Evolutionary conservation across 176 grass and related monocot species (phyloP), one percentile per base, ranked within the genome.

Genomic region (Lolium perenne): DNA sequence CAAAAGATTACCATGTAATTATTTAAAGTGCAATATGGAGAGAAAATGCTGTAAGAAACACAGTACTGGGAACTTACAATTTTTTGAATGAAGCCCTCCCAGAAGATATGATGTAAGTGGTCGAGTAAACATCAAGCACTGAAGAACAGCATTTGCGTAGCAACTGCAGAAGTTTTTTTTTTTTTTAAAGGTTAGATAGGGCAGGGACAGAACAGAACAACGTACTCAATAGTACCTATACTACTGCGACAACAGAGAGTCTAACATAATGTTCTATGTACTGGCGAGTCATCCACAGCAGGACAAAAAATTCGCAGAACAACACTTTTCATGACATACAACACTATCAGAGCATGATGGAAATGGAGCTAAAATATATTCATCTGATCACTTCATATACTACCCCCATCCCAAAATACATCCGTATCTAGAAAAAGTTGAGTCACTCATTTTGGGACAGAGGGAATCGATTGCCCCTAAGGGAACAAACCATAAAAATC

Each of bases 121-220:
- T 43, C 91, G 90, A 45, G 97, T 99, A 88, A 97, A 97, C 85
- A 86, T 87, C 86, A 99, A 91, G 67, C 97, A 99, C 58, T 99
- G 94, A 62, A 99, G 91, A 80, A 99, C 97, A 80, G 83, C 90
- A 94, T 99, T 99, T 74, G 92, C 97, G 74, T 99, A 99, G 77
- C 97, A 99, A 84, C 97, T 99, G 87, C 76, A 85, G 74, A 80
- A 64, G 43, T n/a, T n/a, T n/a, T n/a, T 8, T 32, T 29, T 29
- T 29, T 29, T 29, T 29, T 29, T 29, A 29, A 29, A 29, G n/a
- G 45, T 77, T 64, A 86, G 76, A 85, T 29, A 82, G 73, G 84
- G 17, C 3, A 35, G 1, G 76, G 7, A 76, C 15, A 20, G 23
- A 10, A 74, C 16, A 38, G n/a, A 84, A 87, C 25, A 76, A 43